Evolutionary conservation across 441 rosid genomes (phyloP).

Genomic region (Kokia cookei): DNA sequence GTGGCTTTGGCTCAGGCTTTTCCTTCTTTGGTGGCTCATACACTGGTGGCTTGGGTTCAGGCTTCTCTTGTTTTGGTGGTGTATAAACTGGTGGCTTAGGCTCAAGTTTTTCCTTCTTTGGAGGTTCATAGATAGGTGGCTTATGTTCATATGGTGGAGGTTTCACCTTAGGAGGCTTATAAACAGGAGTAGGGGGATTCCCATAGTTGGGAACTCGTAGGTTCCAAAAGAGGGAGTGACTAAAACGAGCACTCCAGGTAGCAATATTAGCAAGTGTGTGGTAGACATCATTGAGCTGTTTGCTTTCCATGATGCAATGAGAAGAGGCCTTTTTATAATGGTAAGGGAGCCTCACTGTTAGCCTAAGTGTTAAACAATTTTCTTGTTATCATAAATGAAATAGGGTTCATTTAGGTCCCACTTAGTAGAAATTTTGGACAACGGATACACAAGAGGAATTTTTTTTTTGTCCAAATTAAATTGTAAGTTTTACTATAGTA

Average conservation of each 20-base stretch:
- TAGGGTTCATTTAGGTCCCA: conserved; percentile 11
- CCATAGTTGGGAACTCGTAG: background rate
- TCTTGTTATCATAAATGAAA: background rate
- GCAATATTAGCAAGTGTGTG: background rate
- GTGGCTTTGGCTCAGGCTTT: conserved; percentile 11
- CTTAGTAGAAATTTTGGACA: background rate
- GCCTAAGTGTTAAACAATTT: background rate
- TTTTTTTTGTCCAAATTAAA: too few species aligned
- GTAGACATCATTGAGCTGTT: conserved; percentile 2
- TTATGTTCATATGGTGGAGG: background rate
- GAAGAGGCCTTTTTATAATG: conserved; percentile 5
- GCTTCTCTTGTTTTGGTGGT: background rate
- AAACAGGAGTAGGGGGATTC: background rate
- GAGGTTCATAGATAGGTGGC: background rate
- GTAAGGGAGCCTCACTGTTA: background rate
- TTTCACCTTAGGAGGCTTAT: conserved; percentile 10
- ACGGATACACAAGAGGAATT: too few species aligned
- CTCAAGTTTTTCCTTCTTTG: background rate
- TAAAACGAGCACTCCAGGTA: conserved; percentile 12
- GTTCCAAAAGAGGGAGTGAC: conserved; percentile 8
- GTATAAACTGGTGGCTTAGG: conserved; percentile 10
- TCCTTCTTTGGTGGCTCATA: background rate
- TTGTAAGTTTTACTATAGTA: too few species aligned
- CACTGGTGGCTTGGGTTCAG: background rate
- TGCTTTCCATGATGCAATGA: background rate